Percentiles rank a stretch among this genome's conserved stretches.
Conservation (phyloP, 345 rosid genomes). For the Acer negundo region DNA sequence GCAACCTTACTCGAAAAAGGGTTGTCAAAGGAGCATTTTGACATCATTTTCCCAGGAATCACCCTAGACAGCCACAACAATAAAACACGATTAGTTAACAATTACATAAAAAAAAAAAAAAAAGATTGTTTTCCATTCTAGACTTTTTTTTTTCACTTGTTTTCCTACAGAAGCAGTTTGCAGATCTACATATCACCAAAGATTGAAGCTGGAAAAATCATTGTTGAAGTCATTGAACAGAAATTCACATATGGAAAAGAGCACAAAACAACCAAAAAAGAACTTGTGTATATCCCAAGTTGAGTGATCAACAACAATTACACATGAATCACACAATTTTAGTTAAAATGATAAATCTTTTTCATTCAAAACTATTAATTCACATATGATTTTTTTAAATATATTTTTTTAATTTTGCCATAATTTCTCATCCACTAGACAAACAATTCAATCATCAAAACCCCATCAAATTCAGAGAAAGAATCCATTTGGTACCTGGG, state of each 20-base stretch:
- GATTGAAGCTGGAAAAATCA: too few relatives aligned
- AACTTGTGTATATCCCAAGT: too few relatives aligned
- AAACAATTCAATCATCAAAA: background rate
- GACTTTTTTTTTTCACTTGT: background rate
- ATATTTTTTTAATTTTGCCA: background rate
- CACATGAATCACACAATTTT: background rate
- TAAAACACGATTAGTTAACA: background rate
- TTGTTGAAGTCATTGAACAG: too few relatives aligned
- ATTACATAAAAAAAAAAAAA: background rate
- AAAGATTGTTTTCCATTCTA: background rate
- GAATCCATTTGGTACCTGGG: constrained; percentile 26
- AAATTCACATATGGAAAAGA: too few relatives aligned
- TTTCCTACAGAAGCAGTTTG: background rate
- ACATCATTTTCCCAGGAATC: constrained; percentile 33
- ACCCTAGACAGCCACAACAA: constrained; percentile 29
- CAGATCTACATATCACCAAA: too few relatives aligned
- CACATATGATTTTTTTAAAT: too few relatives aligned
- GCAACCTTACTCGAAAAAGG: constrained; percentile 30
- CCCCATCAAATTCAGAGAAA: background rate
- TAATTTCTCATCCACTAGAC: constrained; percentile 3
- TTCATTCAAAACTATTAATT: background rate
- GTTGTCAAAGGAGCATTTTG: constrained; percentile 47
- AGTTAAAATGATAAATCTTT: background rate
- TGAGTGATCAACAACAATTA: too few relatives aligned
- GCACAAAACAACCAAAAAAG: too few relatives aligned